Conservation (phyloP, 768 basidiomycete species). For the Auricularia sp. region DNA sequence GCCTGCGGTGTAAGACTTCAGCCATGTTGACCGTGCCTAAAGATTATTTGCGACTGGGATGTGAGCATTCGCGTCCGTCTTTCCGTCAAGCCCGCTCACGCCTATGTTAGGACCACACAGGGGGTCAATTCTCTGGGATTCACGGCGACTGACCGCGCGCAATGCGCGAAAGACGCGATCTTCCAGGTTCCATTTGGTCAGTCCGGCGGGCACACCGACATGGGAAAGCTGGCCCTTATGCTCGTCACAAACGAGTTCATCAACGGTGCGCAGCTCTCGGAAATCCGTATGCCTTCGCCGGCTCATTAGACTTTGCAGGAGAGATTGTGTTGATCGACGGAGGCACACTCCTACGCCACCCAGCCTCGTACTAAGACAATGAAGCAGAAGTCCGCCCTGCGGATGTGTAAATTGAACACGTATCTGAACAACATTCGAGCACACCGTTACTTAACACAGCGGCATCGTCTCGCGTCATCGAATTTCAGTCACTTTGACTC, state of each 20-base stretch:
- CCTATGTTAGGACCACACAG: not conserved
- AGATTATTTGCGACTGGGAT: slow-evolving; percentile 14
- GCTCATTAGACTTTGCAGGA: not conserved
- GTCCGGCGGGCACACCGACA: slow-evolving; percentile 31
- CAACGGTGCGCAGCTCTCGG: slow-evolving; percentile 21
- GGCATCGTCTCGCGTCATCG: too few relatives aligned
- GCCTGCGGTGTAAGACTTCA: not conserved
- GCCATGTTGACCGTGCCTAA: not conserved
- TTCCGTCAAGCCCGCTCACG: not conserved
- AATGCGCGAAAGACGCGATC: slow-evolving; percentile 8
- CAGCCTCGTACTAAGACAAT: slow-evolving; percentile 24
- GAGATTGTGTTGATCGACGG: slow-evolving; percentile 42
- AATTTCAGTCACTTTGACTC: too few relatives aligned
- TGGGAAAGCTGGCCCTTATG: slow-evolving; percentile 34
- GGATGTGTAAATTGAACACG: too few relatives aligned
- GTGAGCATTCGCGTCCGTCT: slow-evolving; percentile 17
- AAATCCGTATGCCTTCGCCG: too few relatives aligned
- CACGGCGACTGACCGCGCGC: slow-evolving; percentile 8
- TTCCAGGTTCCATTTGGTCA: slow-evolving; percentile 30
- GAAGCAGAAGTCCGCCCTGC: not conserved
- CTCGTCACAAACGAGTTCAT: slow-evolving; percentile 39
- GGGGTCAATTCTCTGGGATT: slow-evolving; percentile 17
- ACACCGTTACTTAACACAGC: too few relatives aligned
- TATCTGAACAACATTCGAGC: too few relatives aligned
- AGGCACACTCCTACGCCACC: slow-evolving; percentile 30